A percentile compares a stretch with the other conserved stretches of the same genome.
phyloP scores from a whole-genome alignment of 2,329 filamentous ascomycete species.

The Scedosporium minutisporum region DNA sequence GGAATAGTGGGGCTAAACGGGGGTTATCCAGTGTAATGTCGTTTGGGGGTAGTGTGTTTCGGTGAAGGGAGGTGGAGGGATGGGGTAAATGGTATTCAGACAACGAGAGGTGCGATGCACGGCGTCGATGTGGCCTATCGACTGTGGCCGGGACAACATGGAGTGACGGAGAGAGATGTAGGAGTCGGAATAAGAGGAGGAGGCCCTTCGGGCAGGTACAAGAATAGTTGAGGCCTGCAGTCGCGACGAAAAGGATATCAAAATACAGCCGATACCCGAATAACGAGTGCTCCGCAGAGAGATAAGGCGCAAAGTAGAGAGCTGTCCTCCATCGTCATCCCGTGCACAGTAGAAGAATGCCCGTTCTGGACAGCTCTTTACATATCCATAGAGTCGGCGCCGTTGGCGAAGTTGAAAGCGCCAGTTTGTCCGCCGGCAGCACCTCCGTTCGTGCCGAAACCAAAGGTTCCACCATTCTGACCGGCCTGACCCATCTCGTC shows the following conservation, averaged over 20 bases:
- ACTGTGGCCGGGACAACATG: neutral
- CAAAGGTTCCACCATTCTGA: slow-evolving; percentile 61
- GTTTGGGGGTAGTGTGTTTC: slow-evolving; percentile 10
- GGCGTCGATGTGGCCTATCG: neutral
- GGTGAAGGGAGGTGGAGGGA: slow-evolving; percentile 15
- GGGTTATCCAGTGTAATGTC: neutral
- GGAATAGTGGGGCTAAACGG: slow-evolving; percentile 5
- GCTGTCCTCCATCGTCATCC: neutral
- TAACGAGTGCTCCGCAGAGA: neutral
- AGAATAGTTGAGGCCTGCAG: neutral
- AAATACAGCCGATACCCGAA: neutral
- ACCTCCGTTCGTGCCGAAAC: slow-evolving; percentile 58
- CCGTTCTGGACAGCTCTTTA: slow-evolving; percentile 24
- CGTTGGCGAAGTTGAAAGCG: slow-evolving; percentile 88
- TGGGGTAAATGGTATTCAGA: neutral
- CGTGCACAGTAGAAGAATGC: slow-evolving; percentile 1
- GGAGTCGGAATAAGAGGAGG: neutral
- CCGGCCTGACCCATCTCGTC: slow-evolving; percentile 65
- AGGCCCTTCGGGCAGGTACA: neutral
- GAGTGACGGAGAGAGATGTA: neutral
- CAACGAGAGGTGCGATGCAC: neutral
- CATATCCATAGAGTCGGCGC: slow-evolving; percentile 57
- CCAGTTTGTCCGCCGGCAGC: slow-evolving; percentile 53
- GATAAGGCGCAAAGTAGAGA: neutral
- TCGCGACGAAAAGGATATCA: neutral